Base-by-base conservation (phyloP, 495 filamentous ascomycete species). In the Viridothelium virens region DNA sequence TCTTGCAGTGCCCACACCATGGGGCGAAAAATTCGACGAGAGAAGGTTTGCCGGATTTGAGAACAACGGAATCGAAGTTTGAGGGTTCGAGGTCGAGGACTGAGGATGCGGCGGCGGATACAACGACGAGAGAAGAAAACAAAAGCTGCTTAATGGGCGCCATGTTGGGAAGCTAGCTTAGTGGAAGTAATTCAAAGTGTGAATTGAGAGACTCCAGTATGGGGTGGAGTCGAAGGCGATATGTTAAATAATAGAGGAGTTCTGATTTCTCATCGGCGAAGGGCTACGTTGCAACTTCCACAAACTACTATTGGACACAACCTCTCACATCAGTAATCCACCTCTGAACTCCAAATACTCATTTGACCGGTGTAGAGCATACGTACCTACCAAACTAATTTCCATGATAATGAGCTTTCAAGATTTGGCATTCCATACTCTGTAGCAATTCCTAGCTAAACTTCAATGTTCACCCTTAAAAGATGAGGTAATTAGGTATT, bases 1-100 rank as follows among this genome's bases (percentile, higher is more conserved):
- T 96, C 82, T 97, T 97, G 89, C 94, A 98, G 84, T 98, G 91
- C 59, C 95, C 95, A 77, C 95, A 98, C 94, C 94, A 98, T 66
- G 94, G 94, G 61, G 94, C 94, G 77, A 97, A 98, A 84, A 98
- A 98, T 76, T 98, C 94, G 67, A 98, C 94, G 44, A 98, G 86
- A 0, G 95, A 91, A 38, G 95, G 95, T 81, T 96, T 97, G 74
- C 91, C 91, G 64, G 89, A 92, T 73, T 94, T 83, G 39, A 97
- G 84, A 67, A 96, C 91, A 63, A 95, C 83, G 9, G 87, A 78
- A 78, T 97, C 92, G 76, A 97, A 97, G 79, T 97, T 97, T 68
- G 77, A 78, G 65, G 93, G 91, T 68, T 89, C 86, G 63, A 97
- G 87, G 77, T 97, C 92, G 67, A 92, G 78, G 63, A 97, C 93